Percentiles rank a stretch among this genome's conserved stretches.
Conservation (phyloP, 164 flowering plant genomes). For the Aristolochia fimbriata region DNA sequence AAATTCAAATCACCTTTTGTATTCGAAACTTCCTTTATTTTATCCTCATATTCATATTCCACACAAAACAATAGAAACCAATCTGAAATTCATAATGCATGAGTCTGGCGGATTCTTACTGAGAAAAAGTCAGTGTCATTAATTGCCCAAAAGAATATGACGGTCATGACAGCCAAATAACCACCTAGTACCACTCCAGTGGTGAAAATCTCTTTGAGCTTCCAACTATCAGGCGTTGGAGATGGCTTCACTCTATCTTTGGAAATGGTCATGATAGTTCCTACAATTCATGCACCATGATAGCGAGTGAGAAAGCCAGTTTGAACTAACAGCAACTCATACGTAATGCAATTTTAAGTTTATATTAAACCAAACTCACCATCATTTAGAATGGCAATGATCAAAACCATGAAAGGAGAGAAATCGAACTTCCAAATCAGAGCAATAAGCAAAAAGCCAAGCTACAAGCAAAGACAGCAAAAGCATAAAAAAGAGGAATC, state of each 20-base stretch:
- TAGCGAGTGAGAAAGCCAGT: background rate
- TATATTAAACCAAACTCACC: constrained; percentile 32
- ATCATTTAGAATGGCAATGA: constrained; percentile 91
- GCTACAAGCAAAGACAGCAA: constrained; percentile 30
- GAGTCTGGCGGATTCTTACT: constrained; percentile 23
- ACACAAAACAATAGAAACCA: too few relatives aligned
- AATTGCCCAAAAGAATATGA: constrained; percentile 81
- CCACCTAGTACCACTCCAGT: constrained; percentile 91
- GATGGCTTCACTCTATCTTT: constrained; percentile 97
- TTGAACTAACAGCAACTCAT: too few relatives aligned
- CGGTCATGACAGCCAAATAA: constrained; percentile 87
- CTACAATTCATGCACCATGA: constrained; percentile 19
- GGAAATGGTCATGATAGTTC: constrained; percentile 98
- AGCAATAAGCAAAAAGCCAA: constrained; percentile 90
- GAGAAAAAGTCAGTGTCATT: constrained; percentile 69
- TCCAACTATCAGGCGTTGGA: constrained; percentile 97
- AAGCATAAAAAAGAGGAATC: background rate
- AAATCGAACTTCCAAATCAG: constrained; percentile 92
- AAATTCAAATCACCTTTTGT: too few relatives aligned
- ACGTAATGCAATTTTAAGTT: background rate
- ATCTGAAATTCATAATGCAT: background rate
- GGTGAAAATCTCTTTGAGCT: constrained; percentile 83
- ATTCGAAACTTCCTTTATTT: too few relatives aligned
- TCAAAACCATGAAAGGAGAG: constrained; percentile 95
- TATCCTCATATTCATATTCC: too few relatives aligned